These are phyloP conservation scores for Trichocomaceae sp. DNA, from an alignment of 2,329 filamentous ascomycete genomes.

Conservation along the genomic window DNA sequence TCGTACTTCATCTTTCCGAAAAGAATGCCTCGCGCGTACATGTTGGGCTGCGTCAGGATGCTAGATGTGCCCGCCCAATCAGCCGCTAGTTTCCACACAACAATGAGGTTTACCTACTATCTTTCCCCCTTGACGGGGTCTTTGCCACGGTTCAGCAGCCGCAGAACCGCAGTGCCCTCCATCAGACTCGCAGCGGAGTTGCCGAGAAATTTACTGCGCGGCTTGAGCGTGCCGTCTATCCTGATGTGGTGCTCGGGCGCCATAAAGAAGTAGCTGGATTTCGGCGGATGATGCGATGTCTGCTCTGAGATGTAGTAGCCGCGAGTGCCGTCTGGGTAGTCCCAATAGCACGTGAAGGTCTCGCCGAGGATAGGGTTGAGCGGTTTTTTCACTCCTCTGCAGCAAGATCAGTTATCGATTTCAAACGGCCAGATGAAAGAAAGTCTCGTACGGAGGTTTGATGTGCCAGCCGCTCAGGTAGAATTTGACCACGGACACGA, in stretches of 20 bases:
- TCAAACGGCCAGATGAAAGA: too few relatives aligned
- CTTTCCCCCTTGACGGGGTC: slow-evolving; percentile 61
- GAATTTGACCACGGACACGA: slow-evolving; percentile 94
- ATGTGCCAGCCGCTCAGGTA: slow-evolving; percentile 99
- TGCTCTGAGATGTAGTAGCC: slow-evolving; percentile 97
- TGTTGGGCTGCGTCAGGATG: slow-evolving; percentile 93
- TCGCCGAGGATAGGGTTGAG: slow-evolving; percentile 95
- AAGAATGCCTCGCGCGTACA: slow-evolving; percentile 94
- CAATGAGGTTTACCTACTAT: slow-evolving; percentile 61
- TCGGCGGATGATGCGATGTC: slow-evolving; percentile 95
- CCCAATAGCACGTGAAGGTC: slow-evolving; percentile 92
- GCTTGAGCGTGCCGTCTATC: slow-evolving; percentile 92
- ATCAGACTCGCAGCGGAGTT: slow-evolving; percentile 98
- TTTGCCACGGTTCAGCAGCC: slow-evolving; percentile 69
- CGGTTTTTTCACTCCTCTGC: slow-evolving; percentile 93
- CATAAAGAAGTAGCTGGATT: slow-evolving; percentile 99
- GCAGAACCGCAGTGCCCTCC: slow-evolving; percentile 89
- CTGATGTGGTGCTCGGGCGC: slow-evolving; percentile 87
- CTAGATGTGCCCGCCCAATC: slow-evolving; percentile 43
- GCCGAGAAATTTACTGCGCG: slow-evolving; percentile 86
- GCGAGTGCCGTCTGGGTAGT: slow-evolving; percentile 72
- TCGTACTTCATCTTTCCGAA: slow-evolving; percentile 99
- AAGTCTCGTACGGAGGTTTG: slow-evolving; percentile 73
- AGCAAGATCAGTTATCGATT: slow-evolving; percentile 8
- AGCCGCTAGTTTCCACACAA: neutral